Evolutionary conservation across 768 basidiomycete genomes (phyloP), one percentile per base, ranked within the genome.

Genomic region (Kwoniella europaea): DNA sequence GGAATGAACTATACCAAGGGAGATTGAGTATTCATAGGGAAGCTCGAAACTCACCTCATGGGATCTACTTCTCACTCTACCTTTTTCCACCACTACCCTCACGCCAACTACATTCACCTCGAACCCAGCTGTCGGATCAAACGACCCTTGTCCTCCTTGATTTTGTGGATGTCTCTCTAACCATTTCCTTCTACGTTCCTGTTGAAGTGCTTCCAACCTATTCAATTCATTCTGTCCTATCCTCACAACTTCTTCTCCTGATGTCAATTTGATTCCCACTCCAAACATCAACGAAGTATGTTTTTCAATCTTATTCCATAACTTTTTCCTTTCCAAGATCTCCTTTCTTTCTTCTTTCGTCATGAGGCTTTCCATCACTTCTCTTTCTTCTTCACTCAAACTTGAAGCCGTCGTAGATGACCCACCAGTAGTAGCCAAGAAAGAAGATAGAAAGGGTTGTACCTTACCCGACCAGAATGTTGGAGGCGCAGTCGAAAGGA

Each of bases 391-490:
- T 4, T 60, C 52, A 3, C 63, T 70, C 44, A 78, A 46, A 4
- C 65, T 71, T 15, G 76, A 65, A 22, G 69, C 58, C 1, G 56
- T 53, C 29, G 52, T 18, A 15, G 18, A n/a, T n/a, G 68, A 69
- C 13, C 75, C 66, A 15, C 77, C 76, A 13, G 94, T 93, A 64
- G 92, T 89, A 0, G 92, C 87, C 13, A 98, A 85, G 71, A 93
- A 87, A 42, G 91, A 92, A 44, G 90, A 89, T 65, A 94, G 87
- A 82, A 98, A 98, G 0, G 96, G 95, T 84, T 98, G 96, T 3
- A 99, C 88, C 83, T 99, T 98, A 69, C 90, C 89, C 1, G 92
- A 90, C 85, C 96, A 99, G 84, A 99, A 98, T 76, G 92, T 88
- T 76, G 91, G 89, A 0, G 94, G 94, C 0, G 94, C 95, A 1